A percentile compares a stretch with the other conserved stretches of the same genome.
Conservation (phyloP, 2,329 filamentous ascomycete species). For the Diplodia corticola region DNA sequence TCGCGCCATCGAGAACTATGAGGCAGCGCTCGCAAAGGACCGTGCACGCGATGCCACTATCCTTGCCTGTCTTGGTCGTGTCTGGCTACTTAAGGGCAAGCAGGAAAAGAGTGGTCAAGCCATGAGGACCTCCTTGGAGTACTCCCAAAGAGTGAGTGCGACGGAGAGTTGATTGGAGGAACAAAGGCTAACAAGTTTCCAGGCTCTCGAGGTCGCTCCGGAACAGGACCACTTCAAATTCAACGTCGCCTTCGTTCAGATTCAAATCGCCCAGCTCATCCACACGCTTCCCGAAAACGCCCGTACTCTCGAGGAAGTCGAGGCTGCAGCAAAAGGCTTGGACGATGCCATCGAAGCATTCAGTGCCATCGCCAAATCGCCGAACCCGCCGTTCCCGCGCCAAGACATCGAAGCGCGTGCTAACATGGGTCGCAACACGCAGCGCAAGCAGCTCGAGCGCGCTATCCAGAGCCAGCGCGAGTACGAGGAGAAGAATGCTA, state of each 20-base stretch:
- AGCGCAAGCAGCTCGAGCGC: slow-evolving; percentile 86
- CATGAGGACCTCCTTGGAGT: slow-evolving; percentile 65
- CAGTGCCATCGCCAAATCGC: slow-evolving; percentile 58
- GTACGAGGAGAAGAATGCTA: slow-evolving; percentile 90
- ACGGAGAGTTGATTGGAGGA: background rate
- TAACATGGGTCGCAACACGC: slow-evolving; percentile 95
- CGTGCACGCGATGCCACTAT: slow-evolving; percentile 76
- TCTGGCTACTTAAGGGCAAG: slow-evolving; percentile 80
- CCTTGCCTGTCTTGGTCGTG: slow-evolving; percentile 81
- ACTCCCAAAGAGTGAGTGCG: slow-evolving; percentile 58
- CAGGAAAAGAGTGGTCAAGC: slow-evolving; percentile 63
- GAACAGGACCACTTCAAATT: slow-evolving; percentile 92
- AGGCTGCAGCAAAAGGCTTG: slow-evolving; percentile 76
- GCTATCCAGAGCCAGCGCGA: slow-evolving; percentile 81
- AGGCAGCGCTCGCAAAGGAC: slow-evolving; percentile 77
- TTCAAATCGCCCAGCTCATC: slow-evolving; percentile 83
- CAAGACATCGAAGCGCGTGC: slow-evolving; percentile 91
- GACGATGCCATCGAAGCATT: slow-evolving; percentile 79
- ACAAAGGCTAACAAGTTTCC: slow-evolving; percentile 28
- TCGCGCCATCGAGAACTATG: slow-evolving; percentile 93
- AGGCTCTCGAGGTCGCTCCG: slow-evolving; percentile 75
- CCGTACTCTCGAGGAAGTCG: slow-evolving; percentile 75
- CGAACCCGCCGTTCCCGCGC: slow-evolving; percentile 81
- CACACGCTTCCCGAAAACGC: slow-evolving; percentile 73
- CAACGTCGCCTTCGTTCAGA: slow-evolving; percentile 97